Percentiles rank a stretch among this genome's conserved stretches.
Evolutionary conservation across 140 eudicot species (phyloP).

Genomic region (Stevia rebaudiana): DNA sequence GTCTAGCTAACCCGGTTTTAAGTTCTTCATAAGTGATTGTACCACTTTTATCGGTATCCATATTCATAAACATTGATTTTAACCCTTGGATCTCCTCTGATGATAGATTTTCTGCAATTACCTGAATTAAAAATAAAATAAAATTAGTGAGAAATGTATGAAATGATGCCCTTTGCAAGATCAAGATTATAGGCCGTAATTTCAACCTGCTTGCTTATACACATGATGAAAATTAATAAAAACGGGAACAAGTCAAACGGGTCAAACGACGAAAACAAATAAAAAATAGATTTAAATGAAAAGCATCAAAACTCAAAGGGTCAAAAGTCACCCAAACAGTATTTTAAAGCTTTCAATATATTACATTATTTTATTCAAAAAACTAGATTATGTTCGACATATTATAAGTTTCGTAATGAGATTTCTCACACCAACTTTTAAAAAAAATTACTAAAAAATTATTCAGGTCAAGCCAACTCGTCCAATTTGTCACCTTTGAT

Average conservation of each 20-base stretch:
- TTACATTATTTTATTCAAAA: neutral
- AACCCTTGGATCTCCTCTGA: constrained; percentile 64
- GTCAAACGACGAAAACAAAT: neutral
- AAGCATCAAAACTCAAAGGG: neutral
- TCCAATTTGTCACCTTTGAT: neutral
- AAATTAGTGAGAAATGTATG: neutral
- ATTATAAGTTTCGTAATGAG: neutral
- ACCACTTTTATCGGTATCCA: constrained; percentile 66
- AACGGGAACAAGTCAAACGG: neutral
- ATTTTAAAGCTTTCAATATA: neutral
- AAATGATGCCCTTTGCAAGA: neutral
- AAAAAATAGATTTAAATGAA: neutral
- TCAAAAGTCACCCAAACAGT: neutral
- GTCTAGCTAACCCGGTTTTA: constrained; percentile 61
- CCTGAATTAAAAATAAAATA: constrained; percentile 25
- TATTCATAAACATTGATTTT: constrained; percentile 60
- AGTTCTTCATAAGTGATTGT: constrained; percentile 59
- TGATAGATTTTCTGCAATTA: constrained; percentile 63
- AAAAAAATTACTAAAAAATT: neutral
- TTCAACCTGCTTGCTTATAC: neutral
- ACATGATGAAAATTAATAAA: neutral
- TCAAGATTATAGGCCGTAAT: neutral
- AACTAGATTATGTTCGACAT: neutral
- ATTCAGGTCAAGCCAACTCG: neutral
- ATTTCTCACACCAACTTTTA: neutral